Evolutionary conservation across 371 early-diverging fungal species (phyloP).

Genomic region (Catenaria anguillulae): DNA sequence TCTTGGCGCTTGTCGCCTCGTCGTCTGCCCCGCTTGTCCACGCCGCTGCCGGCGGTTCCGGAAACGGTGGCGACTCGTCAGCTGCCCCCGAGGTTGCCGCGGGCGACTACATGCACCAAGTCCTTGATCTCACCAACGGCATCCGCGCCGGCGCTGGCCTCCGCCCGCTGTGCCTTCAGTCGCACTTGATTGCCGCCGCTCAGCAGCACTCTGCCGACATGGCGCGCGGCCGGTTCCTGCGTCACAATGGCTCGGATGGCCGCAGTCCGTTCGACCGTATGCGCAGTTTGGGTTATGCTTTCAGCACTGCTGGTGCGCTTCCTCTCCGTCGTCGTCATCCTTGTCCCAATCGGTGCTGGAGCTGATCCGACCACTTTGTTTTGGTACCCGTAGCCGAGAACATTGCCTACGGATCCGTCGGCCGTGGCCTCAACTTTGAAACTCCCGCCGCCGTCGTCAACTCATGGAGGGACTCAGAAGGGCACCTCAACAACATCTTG

Average conservation of each 20-base stretch:
- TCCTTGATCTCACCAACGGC: not conserved
- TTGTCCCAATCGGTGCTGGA: not conserved
- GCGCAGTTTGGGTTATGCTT: not conserved
- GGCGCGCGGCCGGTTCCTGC: not conserved
- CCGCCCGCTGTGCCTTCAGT: not conserved
- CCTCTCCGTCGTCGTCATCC: not conserved
- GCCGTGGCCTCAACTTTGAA: not conserved
- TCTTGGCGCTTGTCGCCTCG: too few relatives aligned
- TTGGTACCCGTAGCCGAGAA: not conserved
- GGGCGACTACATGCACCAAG: not conserved
- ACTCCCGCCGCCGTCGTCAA: not conserved
- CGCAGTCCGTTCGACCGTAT: not conserved
- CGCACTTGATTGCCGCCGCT: not conserved
- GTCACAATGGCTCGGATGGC: not conserved
- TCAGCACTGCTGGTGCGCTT: not conserved
- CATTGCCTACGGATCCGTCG: not conserved
- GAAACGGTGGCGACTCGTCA: not conserved
- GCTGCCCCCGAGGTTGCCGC: not conserved
- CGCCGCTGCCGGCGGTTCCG: not conserved
- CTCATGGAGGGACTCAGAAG: not conserved
- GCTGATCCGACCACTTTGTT: not conserved
- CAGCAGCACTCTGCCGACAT: not conserved
- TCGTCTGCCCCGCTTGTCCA: too few relatives aligned
- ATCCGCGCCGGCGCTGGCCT: not conserved
- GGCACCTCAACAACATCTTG: not conserved